Conservation (phyloP, 805 yeast species). For the Zygosaccharomyces pseudorouxii region DNA sequence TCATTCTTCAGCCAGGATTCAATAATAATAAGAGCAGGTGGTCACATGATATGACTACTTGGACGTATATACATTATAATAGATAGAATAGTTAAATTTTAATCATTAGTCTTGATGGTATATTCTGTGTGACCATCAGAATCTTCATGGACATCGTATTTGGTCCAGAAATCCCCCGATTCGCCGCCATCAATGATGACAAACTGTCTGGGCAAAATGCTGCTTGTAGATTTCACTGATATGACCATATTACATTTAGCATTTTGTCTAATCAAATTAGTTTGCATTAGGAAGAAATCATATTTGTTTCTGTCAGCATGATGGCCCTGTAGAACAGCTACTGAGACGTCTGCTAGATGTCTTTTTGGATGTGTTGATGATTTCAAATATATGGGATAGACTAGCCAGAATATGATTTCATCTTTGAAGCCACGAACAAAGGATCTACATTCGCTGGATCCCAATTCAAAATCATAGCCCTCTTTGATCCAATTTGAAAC, state of each 20-base stretch:
- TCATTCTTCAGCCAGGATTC: background rate
- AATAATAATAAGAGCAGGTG: background rate
- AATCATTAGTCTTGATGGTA: slow-evolving; percentile 10
- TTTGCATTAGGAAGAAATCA: slow-evolving; percentile 6
- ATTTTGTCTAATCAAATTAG: slow-evolving; percentile 8
- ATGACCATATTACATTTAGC: slow-evolving; percentile 21
- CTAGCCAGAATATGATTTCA: slow-evolving; percentile 13
- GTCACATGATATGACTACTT: slow-evolving; percentile 3
- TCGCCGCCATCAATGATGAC: slow-evolving; percentile 21
- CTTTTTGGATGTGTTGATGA: slow-evolving; percentile 11
- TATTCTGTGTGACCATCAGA: slow-evolving; percentile 27
- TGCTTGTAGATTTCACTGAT: slow-evolving; percentile 13
- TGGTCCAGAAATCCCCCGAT: slow-evolving; percentile 15
- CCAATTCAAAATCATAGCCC: slow-evolving; percentile 15
- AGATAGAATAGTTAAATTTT: background rate
- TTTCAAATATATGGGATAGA: slow-evolving; percentile 18
- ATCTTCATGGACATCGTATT: slow-evolving; percentile 15
- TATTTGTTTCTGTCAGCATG: slow-evolving; percentile 1
- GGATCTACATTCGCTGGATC: slow-evolving; percentile 8
- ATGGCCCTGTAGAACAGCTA: slow-evolving; percentile 15
- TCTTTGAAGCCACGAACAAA: slow-evolving; percentile 11
- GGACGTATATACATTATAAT: slow-evolving; percentile 1
- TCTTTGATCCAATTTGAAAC: slow-evolving; percentile 15
- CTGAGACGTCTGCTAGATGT: slow-evolving; percentile 17
- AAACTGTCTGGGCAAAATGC: slow-evolving; percentile 17